These are phyloP conservation scores for Talaromyces proteolyticus DNA, from an alignment of 495 filamentous ascomycete species.

Conservation along the genomic window DNA sequence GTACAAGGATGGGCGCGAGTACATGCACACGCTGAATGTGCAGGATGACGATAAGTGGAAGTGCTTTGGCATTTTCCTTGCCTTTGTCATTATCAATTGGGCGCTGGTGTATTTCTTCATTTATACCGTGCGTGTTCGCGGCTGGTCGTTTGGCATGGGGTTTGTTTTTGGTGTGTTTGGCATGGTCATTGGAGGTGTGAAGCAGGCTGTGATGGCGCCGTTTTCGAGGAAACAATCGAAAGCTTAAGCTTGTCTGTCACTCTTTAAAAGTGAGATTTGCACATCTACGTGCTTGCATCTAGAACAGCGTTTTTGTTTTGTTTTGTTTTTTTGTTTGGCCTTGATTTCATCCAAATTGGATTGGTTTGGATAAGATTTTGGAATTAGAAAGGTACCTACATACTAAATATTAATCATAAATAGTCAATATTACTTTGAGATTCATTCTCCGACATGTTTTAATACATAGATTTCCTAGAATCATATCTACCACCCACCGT, in stretches of 20 bases:
- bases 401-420: too few species aligned
- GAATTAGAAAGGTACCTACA: too few species aligned
- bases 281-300: too few species aligned
- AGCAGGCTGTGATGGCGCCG: neutral
- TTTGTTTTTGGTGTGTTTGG: slow-evolving; percentile 47
- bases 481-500: slow-evolving; percentile 3
- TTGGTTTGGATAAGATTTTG: too few species aligned
- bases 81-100: slow-evolving; percentile 74
- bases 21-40: slow-evolving; percentile 63
- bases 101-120: slow-evolving; percentile 79
- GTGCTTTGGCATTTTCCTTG: slow-evolving; percentile 74
- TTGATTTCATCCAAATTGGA: too few species aligned
- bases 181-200: slow-evolving; percentile 17
- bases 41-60: slow-evolving; percentile 59
- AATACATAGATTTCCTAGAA: neutral
- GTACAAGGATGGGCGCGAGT: slow-evolving; percentile 59
- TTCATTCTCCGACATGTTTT: neutral
- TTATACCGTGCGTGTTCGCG: slow-evolving; percentile 66
- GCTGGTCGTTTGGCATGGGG: slow-evolving; percentile 69
- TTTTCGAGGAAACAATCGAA: neutral
- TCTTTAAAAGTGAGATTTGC: too few species aligned
- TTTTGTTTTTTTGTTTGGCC: too few species aligned
- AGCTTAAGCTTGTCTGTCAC: neutral
- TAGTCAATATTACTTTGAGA: neutral
- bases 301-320: too few species aligned